phyloP scores from a whole-genome alignment of 2,329 filamentous ascomycete genomes.

The Emergomyces pasteurianus region DNA sequence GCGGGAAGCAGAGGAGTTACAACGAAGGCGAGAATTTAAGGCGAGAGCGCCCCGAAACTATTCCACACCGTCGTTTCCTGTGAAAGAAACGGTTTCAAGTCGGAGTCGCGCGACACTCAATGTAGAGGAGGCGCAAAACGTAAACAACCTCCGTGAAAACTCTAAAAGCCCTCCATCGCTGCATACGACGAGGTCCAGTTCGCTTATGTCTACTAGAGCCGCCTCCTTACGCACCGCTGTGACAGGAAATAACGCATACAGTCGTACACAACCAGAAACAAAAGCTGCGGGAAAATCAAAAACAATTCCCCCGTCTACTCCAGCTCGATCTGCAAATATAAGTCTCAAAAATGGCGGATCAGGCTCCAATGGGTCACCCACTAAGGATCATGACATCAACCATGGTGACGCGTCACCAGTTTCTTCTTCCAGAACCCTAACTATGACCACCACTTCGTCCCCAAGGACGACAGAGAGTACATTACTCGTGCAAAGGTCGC shows the following conservation, averaged over 20 bases:
- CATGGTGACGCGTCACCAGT: not conserved
- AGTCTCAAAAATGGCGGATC: not conserved
- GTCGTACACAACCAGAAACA: slow-evolving; percentile 7
- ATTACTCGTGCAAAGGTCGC: slow-evolving; percentile 14
- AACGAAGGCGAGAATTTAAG: slow-evolving; percentile 31
- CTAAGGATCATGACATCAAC: not conserved
- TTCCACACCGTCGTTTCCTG: slow-evolving; percentile 18
- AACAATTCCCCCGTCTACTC: not conserved
- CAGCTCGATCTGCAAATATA: not conserved
- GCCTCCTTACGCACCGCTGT: slow-evolving; percentile 4
- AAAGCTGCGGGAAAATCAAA: slow-evolving; percentile 9
- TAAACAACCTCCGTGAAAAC: not conserved
- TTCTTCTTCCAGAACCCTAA: not conserved
- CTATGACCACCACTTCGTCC: slow-evolving; percentile 6
- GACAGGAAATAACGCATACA: slow-evolving; percentile 1
- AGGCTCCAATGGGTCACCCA: not conserved
- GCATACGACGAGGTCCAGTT: not conserved
- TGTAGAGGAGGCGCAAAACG: not conserved
- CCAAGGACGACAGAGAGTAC: slow-evolving; percentile 5
- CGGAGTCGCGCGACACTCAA: slow-evolving; percentile 27
- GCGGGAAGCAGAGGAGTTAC: slow-evolving; percentile 29
- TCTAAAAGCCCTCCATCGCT: not conserved
- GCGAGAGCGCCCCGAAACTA: slow-evolving; percentile 30
- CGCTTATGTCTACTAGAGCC: not conserved
- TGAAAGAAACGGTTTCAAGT: slow-evolving; percentile 37